Percentiles rank a stretch among this genome's conserved stretches.
Conservation (phyloP, 257 asterid genomes). For the Henckelia pumila region DNA sequence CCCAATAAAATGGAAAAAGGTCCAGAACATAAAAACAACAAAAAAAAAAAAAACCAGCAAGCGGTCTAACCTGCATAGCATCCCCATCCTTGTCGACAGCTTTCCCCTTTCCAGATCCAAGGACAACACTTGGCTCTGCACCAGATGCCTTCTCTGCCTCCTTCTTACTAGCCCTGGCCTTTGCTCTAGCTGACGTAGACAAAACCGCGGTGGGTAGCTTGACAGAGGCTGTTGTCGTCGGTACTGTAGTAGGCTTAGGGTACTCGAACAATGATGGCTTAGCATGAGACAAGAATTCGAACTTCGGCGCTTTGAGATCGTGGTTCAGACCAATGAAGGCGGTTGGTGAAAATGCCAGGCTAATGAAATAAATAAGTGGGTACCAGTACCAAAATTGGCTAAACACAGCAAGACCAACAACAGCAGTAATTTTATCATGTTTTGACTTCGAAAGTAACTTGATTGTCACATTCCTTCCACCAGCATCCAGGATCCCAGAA, state of each 20-base stretch:
- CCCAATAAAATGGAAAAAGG: background rate
- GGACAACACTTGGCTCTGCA: slow-evolving; percentile 40
- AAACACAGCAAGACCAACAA: slow-evolving; percentile 95
- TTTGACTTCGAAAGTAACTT: slow-evolving; percentile 82
- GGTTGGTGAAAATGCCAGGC: slow-evolving; percentile 96
- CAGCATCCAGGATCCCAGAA: slow-evolving; percentile 95
- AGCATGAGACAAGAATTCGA: slow-evolving; percentile 88
- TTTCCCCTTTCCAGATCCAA: slow-evolving; percentile 63
- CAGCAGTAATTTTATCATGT: slow-evolving; percentile 82
- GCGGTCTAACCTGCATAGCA: slow-evolving; percentile 70
- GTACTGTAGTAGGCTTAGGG: slow-evolving; percentile 79
- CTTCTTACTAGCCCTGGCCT: slow-evolving; percentile 80
- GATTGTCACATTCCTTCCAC: slow-evolving; percentile 90
- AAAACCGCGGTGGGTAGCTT: slow-evolving; percentile 90
- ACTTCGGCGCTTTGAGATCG: slow-evolving; percentile 88
- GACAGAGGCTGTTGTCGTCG: slow-evolving; percentile 67
- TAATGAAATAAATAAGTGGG: slow-evolving; percentile 86
- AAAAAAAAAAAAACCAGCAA: no score
- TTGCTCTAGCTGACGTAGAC: slow-evolving; percentile 88
- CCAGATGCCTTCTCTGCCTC: slow-evolving; percentile 75
- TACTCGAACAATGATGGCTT: slow-evolving; percentile 85
- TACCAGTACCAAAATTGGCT: slow-evolving; percentile 99
- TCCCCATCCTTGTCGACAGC: slow-evolving; percentile 68
- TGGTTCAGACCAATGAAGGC: slow-evolving; percentile 87
- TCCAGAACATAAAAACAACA: background rate